These are phyloP conservation scores for Venturia carpophila DNA, from an alignment of 2,329 filamentous ascomycete species.

Conservation along the genomic window DNA sequence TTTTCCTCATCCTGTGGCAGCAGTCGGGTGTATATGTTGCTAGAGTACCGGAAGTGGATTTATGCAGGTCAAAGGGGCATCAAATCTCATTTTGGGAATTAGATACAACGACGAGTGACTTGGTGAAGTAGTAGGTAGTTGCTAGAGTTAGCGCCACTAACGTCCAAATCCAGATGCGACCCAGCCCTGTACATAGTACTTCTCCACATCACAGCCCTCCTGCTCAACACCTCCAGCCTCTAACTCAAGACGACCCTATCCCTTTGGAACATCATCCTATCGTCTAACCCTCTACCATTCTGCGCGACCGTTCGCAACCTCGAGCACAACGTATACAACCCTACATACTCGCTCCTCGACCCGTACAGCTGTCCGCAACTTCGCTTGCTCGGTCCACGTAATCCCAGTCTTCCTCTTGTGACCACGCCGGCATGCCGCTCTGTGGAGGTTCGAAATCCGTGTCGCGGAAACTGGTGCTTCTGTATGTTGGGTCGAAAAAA, in stretches of 20 bases:
- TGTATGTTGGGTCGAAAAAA: constrained; percentile 53
- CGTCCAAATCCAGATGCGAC: background rate
- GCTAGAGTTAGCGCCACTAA: background rate
- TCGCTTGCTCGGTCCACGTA: background rate
- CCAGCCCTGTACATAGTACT: background rate
- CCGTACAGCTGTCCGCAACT: background rate
- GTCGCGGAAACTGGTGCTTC: constrained; percentile 90
- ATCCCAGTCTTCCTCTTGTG: background rate
- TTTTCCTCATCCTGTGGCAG: too few species aligned
- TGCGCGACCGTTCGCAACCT: background rate
- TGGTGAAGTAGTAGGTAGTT: background rate
- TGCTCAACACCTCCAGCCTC: background rate
- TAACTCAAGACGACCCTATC: background rate
- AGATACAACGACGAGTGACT: background rate
- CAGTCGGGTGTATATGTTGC: too few species aligned
- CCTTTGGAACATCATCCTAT: background rate
- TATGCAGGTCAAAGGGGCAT: background rate
- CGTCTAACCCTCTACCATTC: background rate
- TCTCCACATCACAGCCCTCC: background rate
- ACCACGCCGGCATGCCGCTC: constrained; percentile 10
- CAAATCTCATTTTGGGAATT: background rate
- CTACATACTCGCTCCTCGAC: background rate
- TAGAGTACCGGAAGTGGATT: too few species aligned
- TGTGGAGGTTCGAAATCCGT: constrained; percentile 57
- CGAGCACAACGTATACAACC: background rate